phyloP scores from a whole-genome alignment of 164 flowering plant genomes.

The Akebia trifoliata region DNA sequence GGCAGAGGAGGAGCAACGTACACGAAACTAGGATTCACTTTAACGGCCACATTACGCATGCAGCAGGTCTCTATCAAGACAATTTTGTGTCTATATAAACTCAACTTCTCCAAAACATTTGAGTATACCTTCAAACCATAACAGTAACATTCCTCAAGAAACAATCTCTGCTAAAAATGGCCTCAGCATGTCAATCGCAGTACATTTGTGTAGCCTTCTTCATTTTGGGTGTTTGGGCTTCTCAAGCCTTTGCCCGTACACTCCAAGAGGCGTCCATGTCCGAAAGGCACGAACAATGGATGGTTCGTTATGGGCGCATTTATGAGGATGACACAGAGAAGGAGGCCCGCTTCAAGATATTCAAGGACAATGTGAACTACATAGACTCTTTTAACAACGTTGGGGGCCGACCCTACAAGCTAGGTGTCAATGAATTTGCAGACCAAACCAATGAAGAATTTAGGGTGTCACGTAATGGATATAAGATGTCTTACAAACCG shows the following conservation, averaged over 20 bases:
- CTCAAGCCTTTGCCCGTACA: not conserved
- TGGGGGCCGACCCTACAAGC: slow-evolving; percentile 16
- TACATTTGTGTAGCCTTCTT: not conserved
- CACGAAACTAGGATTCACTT: too few relatives aligned
- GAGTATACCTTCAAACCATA: too few relatives aligned
- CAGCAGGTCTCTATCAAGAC: too few relatives aligned
- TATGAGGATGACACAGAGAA: slow-evolving; percentile 15
- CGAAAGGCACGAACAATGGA: slow-evolving; percentile 21
- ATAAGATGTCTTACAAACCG: not conserved
- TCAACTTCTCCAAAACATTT: too few relatives aligned
- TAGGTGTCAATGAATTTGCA: slow-evolving; percentile 24
- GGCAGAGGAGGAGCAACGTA: too few relatives aligned
- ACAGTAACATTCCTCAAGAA: too few relatives aligned
- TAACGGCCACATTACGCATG: too few relatives aligned
- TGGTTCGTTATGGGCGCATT: slow-evolving; percentile 11
- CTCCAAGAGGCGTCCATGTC: slow-evolving; percentile 3
- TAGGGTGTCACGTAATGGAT: slow-evolving; percentile 15
- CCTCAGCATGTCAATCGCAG: too few relatives aligned
- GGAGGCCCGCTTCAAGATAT: slow-evolving; percentile 24
- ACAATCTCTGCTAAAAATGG: too few relatives aligned
- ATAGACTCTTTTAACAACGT: slow-evolving; percentile 22
- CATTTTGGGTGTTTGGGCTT: slow-evolving; percentile 4
- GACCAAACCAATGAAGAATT: slow-evolving; percentile 34
- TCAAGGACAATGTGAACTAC: slow-evolving; percentile 26
- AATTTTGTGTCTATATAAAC: too few relatives aligned